phyloP scores from a whole-genome alignment of 1,284 basidiomycete genomes.

The Entoloma clypeatum region DNA sequence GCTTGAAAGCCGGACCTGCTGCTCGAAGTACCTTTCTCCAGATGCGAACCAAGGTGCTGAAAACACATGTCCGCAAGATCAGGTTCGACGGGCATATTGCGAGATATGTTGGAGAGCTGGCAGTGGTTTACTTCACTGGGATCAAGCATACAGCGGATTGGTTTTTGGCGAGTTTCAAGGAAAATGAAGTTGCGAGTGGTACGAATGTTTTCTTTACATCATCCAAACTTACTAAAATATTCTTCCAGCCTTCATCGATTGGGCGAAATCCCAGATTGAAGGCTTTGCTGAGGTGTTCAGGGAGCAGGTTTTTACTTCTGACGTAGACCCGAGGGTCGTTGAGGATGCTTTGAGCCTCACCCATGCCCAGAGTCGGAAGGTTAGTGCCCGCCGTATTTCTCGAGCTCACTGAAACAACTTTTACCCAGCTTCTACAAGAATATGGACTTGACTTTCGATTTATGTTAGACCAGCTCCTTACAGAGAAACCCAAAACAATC shows the following conservation, averaged over 20 bases:
- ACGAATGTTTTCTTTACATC: slow-evolving; percentile 29
- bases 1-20: slow-evolving; percentile 74
- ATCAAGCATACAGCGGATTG: slow-evolving; percentile 97
- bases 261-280: slow-evolving; percentile 88
- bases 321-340: slow-evolving; percentile 63
- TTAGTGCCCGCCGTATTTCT: slow-evolving; percentile 28
- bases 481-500: slow-evolving; percentile 43
- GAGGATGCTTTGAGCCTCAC: slow-evolving; percentile 78
- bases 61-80: slow-evolving; percentile 77
- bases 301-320: slow-evolving; percentile 86
- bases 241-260: slow-evolving; percentile 81
- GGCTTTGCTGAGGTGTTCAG: slow-evolving; percentile 83
- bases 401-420: not conserved
- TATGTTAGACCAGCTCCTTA: slow-evolving; percentile 70
- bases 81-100: slow-evolving; percentile 89
- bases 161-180: slow-evolving; percentile 95
- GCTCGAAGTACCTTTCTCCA: slow-evolving; percentile 83
- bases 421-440: slow-evolving; percentile 77
- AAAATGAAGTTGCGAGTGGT: slow-evolving; percentile 92
- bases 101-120: slow-evolving; percentile 76
- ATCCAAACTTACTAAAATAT: slow-evolving; percentile 9
- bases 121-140: slow-evolving; percentile 81
- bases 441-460: slow-evolving; percentile 91
- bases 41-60: slow-evolving; percentile 75
- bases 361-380: slow-evolving; percentile 77